Evolutionary conservation across 2,329 filamentous ascomycete genomes (phyloP).

Genomic region (Ophiostoma himal-ulmi): DNA sequence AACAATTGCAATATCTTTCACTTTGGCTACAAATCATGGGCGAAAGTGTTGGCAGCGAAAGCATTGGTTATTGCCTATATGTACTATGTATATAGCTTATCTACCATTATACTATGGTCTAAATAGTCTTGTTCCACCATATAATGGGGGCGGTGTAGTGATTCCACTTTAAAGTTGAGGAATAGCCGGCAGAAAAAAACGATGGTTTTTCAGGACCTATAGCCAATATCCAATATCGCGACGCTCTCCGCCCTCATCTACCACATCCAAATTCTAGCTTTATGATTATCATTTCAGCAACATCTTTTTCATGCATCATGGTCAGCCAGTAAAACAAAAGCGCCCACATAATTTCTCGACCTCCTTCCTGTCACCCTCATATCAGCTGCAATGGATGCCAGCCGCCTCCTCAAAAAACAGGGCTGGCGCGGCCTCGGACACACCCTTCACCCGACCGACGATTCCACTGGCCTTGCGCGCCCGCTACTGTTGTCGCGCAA

Average conservation of each 20-base stretch:
- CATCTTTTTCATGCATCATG: background rate
- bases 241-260: background rate
- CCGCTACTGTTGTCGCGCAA: slow-evolving; percentile 81
- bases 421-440: slow-evolving; percentile 89
- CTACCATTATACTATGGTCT: background rate
- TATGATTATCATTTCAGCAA: background rate
- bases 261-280: background rate
- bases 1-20: background rate
- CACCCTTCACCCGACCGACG: slow-evolving; percentile 70
- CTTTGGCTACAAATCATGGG: background rate
- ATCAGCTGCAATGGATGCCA: slow-evolving; percentile 63
- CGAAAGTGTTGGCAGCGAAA: background rate
- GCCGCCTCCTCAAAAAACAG: slow-evolving; percentile 74
- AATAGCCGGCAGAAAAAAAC: slow-evolving; percentile 23
- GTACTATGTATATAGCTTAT: too few species aligned
- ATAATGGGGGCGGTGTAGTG: background rate
- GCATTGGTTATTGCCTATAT: background rate
- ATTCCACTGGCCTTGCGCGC: slow-evolving; percentile 69
- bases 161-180: slow-evolving; percentile 16
- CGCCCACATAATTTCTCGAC: background rate
- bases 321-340: background rate
- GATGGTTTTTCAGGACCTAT: slow-evolving; percentile 2
- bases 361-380: background rate
- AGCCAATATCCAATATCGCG: slow-evolving; percentile 5
- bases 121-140: background rate